Conservation (phyloP, 495 filamentous ascomycete genomes). For the Parmelia sp. region DNA sequence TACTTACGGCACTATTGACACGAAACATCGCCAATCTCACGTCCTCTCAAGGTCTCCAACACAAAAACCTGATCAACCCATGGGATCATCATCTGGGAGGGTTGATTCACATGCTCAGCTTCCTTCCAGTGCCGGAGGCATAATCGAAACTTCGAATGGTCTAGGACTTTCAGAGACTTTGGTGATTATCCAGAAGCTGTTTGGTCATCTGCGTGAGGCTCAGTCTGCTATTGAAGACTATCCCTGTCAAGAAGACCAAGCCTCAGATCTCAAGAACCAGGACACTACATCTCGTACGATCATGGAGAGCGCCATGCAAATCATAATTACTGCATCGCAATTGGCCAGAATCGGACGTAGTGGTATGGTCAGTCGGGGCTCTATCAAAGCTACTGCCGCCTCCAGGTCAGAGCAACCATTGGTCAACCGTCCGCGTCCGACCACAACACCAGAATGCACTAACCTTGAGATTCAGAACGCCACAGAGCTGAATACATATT, state of each 20-base stretch:
- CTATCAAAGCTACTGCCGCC: neutral
- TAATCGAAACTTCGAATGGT: conserved; percentile 3
- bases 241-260: conserved; percentile 18
- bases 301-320: neutral
- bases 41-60: neutral
- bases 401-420: neutral
- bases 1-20: conserved; percentile 40
- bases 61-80: neutral
- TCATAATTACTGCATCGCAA: neutral
- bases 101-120: neutral
- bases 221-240: conserved; percentile 12
- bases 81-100: neutral
- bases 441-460: neutral
- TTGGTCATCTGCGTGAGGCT: conserved; percentile 16
- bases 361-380: neutral
- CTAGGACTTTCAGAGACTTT: conserved; percentile 19
- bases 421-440: neutral
- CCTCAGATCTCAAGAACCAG: neutral
- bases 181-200: conserved; percentile 22
- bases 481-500: conserved; percentile 42
- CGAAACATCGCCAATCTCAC: conserved; percentile 32
- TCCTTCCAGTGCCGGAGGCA: neutral
- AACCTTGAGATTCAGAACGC: neutral
- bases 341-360: neutral
- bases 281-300: neutral